Evolutionary conservation across 345 rosid genomes (phyloP).

Genomic region (Cardamine resedifolia): DNA sequence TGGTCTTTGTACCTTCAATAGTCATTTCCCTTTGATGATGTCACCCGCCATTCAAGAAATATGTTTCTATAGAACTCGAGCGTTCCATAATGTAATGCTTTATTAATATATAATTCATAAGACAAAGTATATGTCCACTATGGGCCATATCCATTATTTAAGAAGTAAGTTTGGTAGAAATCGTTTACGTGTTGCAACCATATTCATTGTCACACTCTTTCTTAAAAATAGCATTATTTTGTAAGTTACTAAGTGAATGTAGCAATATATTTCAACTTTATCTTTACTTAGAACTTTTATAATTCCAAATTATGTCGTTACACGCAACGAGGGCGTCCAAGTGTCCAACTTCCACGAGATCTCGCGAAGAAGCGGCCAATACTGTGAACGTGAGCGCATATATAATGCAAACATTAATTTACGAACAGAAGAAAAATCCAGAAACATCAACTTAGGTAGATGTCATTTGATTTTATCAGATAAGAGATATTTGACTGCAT

Average conservation of each 20-base stretch:
- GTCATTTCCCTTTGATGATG: conserved; percentile 6
- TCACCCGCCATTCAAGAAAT: conserved; percentile 1
- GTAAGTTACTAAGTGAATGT: background rate
- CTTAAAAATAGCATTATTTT: background rate
- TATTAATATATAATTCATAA: background rate
- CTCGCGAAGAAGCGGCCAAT: conserved; percentile 14
- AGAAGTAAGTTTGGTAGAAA: background rate
- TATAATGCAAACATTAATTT: background rate
- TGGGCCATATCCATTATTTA: background rate
- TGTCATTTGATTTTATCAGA: conserved; percentile 17
- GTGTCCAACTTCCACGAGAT: conserved; percentile 6
- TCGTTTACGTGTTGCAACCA: background rate
- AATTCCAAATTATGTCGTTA: background rate
- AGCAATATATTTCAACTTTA: background rate
- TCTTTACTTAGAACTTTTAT: background rate
- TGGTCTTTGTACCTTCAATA: background rate
- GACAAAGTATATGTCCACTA: background rate
- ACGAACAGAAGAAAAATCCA: conserved; percentile 24
- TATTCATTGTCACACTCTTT: background rate
- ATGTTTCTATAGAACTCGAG: background rate
- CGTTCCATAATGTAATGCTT: background rate
- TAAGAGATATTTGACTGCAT: background rate
- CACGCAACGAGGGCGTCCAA: conserved; percentile 14
- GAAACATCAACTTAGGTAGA: conserved; percentile 3
- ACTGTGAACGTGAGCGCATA: conserved; percentile 13